These are phyloP conservation scores for Bauhinia variegata DNA, from an alignment of 306 rosid genomes.

Conservation along the genomic window DNA sequence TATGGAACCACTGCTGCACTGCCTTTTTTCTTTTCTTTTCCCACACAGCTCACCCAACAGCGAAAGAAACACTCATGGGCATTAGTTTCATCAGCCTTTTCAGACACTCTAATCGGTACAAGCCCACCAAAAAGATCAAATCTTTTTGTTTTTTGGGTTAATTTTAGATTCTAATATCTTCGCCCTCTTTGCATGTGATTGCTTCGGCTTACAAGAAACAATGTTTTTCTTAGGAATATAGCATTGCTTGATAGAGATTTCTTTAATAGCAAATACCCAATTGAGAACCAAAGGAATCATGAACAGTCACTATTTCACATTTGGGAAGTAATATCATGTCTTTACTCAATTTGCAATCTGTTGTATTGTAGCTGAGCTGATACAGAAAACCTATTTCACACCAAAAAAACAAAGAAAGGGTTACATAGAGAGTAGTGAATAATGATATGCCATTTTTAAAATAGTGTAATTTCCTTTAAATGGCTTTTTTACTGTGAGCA, in stretches of 20 bases:
- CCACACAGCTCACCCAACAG: conserved; percentile 22
- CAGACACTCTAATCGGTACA: conserved; percentile 35
- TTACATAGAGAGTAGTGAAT: conserved; percentile 6
- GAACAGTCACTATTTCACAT: conserved; percentile 30
- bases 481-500: conserved; percentile 31
- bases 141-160: neutral
- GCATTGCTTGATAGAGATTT: no score
- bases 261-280: conserved; percentile 9
- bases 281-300: conserved; percentile 24
- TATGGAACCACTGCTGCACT: conserved; percentile 34
- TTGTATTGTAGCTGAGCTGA: conserved; percentile 23
- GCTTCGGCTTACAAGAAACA: no score
- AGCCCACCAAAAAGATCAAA: conserved; percentile 50
- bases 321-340: conserved; percentile 9
- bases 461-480: no score
- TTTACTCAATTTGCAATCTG: conserved; percentile 15
- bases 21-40: conserved; percentile 36
- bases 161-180: no score
- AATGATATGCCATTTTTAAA: conserved; percentile 1
- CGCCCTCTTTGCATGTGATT: no score
- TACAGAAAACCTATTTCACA: conserved; percentile 18
- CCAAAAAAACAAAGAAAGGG: neutral
- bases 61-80: conserved; percentile 20
- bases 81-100: conserved; percentile 32
- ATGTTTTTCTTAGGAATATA: no score